Evolutionary conservation across 2,329 filamentous ascomycete species (phyloP), one percentile per base, ranked within the genome.

Genomic region (Colletotrichum higginsianum): DNA sequence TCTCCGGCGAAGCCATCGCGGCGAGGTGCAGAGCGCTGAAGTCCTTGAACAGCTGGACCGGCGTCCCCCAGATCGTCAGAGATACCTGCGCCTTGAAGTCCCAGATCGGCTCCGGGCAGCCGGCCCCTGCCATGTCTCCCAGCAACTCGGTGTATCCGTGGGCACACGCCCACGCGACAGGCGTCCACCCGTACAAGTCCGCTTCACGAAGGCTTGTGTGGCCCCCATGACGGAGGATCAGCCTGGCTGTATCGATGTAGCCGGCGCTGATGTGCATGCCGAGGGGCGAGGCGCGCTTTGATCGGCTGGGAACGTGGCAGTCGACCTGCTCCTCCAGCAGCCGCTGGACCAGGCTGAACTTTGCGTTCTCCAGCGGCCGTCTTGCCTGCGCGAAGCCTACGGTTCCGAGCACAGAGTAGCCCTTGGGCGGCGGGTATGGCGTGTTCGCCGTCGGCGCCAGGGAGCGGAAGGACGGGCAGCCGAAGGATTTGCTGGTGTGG

Each of bases 141-240:
- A 67, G 35, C 1, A 57, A 15, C 4, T 35, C 50, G 5, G 15
- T 47, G 46, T 58, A 67, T 3, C 66, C 60, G 23, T 67, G 53
- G 15, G 40, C 40, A 13, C 66, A 67, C 8, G 50, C 66, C 58
- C 58, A 63, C 2, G 58, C 16, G 18, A 50, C 60, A 2, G 66
- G 40, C 21, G 66, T 67, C 66, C 60, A 67, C 11, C 66, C 50
- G n/a, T 35, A n/a, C 4, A 23, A 35, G 21, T 67, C 60, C n/a
- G 58, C 6, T 12, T 12, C n/a, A 18, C 46, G 12, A 7, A 67
- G 15, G 3, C 9, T 61, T 23, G 35, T 2, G 12, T 16, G 2
- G 15, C 38, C 60, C 16, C 66, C 50, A 2, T 44, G 35, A 11
- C 42, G 26, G 21, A 67, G 52, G 3, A 67, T 35, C 8, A 64